phyloP scores from a whole-genome alignment of 73 alveolate genomes.

The Paramecium sonneborni region DNA sequence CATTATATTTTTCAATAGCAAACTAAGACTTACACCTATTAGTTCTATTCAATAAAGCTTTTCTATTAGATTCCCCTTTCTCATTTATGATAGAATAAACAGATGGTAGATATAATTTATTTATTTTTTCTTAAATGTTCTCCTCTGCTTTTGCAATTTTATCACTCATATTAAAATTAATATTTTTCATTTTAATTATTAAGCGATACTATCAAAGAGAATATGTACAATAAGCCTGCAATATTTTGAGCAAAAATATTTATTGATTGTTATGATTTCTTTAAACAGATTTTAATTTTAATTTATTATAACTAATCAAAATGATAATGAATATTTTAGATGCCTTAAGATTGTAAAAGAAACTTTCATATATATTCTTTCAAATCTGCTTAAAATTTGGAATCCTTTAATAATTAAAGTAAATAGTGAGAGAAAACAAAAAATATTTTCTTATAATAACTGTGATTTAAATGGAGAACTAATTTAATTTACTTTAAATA shows the following conservation, averaged over 20 bases:
- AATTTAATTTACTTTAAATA: too few species aligned
- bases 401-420: too few species aligned
- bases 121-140: background rate
- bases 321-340: too few species aligned
- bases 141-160: background rate
- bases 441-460: too few species aligned
- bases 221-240: background rate
- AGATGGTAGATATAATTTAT: background rate
- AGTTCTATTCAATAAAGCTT: background rate
- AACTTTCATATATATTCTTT: too few species aligned
- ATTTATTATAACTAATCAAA: too few species aligned
- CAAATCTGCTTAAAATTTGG: too few species aligned
- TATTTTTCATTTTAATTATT: background rate
- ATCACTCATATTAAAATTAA: conserved; percentile 12
- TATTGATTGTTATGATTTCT: background rate
- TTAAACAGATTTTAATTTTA: background rate
- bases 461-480: too few species aligned
- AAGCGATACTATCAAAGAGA: background rate
- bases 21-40: background rate
- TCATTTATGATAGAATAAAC: background rate
- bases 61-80: background rate
- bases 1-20: background rate
- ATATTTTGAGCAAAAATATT: too few species aligned
- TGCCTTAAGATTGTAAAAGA: too few species aligned
- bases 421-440: too few species aligned